These are phyloP conservation scores for Gnomoniopsis smithogilvyi DNA, from an alignment of 2,329 filamentous ascomycete species.

Conservation along the genomic window DNA sequence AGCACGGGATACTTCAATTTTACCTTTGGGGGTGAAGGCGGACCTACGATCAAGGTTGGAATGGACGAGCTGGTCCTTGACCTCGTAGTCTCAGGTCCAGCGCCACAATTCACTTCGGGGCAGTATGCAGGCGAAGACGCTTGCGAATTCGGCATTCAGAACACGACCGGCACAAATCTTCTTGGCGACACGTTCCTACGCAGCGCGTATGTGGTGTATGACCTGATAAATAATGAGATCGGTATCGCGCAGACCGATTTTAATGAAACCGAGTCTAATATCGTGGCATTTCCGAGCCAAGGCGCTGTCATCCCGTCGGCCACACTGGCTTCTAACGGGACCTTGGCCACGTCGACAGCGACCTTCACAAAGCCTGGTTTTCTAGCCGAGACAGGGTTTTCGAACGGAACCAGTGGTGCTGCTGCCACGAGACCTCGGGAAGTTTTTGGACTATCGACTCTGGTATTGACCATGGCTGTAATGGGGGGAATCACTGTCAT, in stretches of 20 bases:
- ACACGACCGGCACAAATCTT: slow-evolving; percentile 39
- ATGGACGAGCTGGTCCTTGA: slow-evolving; percentile 57
- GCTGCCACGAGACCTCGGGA: slow-evolving; percentile 19
- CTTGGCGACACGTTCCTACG: slow-evolving; percentile 58
- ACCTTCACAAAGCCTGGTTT: slow-evolving; percentile 29
- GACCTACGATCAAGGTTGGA: slow-evolving; percentile 47
- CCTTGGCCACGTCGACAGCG: slow-evolving; percentile 26
- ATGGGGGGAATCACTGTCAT: not conserved
- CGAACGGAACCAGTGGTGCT: slow-evolving; percentile 20
- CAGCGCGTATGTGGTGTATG: slow-evolving; percentile 59
- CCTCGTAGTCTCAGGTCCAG: slow-evolving; percentile 31
- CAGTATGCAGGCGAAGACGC: slow-evolving; percentile 40
- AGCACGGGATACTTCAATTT: slow-evolving; percentile 51
- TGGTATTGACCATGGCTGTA: slow-evolving; percentile 7
- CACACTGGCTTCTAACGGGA: slow-evolving; percentile 40
- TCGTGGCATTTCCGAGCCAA: slow-evolving; percentile 47
- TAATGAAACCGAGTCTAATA: slow-evolving; percentile 47
- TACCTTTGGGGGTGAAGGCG: slow-evolving; percentile 45
- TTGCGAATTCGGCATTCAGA: slow-evolving; percentile 58
- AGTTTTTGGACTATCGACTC: slow-evolving; percentile 22
- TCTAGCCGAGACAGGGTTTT: slow-evolving; percentile 35
- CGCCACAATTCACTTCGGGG: slow-evolving; percentile 36
- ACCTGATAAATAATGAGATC: slow-evolving; percentile 55
- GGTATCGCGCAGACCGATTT: slow-evolving; percentile 54
- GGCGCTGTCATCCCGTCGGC: slow-evolving; percentile 50